phyloP scores from a whole-genome alignment of 139 green algal species.

The Asterochloris sp. region DNA sequence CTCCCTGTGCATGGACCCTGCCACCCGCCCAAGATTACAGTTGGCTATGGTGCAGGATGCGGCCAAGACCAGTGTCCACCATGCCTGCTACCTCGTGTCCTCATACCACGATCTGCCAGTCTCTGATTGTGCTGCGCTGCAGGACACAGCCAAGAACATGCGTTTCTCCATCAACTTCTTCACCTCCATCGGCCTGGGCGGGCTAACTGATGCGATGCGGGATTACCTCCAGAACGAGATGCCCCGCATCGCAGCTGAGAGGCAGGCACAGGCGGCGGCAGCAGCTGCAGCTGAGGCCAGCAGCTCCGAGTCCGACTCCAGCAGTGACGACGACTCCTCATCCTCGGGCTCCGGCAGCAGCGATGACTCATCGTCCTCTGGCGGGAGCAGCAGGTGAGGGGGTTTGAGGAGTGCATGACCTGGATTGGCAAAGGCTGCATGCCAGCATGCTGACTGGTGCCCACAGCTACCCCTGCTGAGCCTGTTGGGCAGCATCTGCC shows the following conservation, averaged over 20 bases:
- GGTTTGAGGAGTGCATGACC: background rate
- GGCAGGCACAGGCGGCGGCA: conserved; percentile 23
- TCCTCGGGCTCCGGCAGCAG: conserved; percentile 9
- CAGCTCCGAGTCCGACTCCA: background rate
- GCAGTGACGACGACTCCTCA: conserved; percentile 9
- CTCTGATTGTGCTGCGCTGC: background rate
- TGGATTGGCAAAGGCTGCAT: too few species aligned
- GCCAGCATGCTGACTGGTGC: too few species aligned
- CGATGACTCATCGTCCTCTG: conserved; percentile 15
- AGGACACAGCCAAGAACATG: conserved; percentile 78
- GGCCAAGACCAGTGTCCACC: too few species aligned
- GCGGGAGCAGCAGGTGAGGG: conserved; percentile 3
- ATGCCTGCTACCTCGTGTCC: too few species aligned
- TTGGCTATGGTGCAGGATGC: too few species aligned
- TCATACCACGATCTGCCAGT: too few species aligned
- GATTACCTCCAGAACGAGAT: conserved; percentile 58
- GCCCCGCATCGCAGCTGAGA: conserved; percentile 23
- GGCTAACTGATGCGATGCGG: conserved; percentile 91
- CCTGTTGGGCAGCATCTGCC: too few species aligned
- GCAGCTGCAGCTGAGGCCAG: conserved; percentile 1
- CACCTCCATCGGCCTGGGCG: conserved; percentile 96
- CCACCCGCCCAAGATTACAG: too few species aligned
- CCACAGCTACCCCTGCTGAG: too few species aligned
- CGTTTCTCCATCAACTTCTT: conserved; percentile 99
- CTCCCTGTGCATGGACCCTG: too few species aligned